Evolutionary conservation across 306 rosid species (phyloP).

Genomic region (Sesbania bispinosa): DNA sequence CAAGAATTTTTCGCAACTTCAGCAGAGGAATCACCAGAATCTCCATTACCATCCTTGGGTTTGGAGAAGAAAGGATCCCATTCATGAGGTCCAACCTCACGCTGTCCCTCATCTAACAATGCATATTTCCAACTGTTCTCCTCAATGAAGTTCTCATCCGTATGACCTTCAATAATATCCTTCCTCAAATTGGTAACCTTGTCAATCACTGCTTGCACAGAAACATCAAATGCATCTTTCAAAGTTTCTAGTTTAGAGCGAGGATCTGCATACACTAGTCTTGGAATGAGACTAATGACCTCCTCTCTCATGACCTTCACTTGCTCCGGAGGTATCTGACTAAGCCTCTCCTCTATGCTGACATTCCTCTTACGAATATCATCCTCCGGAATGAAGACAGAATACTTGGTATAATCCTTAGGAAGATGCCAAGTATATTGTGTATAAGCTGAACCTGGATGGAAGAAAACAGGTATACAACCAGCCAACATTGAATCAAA

Average conservation of each 20-base stretch:
- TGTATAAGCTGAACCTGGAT: constrained; percentile 95
- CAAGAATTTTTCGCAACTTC: constrained; percentile 90
- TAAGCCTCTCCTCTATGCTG: constrained; percentile 78
- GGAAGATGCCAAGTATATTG: constrained; percentile 99
- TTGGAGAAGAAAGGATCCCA: constrained; percentile 99
- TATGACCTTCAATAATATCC: constrained; percentile 67
- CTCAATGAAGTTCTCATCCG: constrained; percentile 74
- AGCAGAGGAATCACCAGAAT: constrained; percentile 60
- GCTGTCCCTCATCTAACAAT: constrained; percentile 86
- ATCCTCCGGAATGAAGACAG: constrained; percentile 89
- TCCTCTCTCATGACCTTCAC: constrained; percentile 88
- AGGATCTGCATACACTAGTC: constrained; percentile 88
- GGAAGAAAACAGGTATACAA: constrained; percentile 96
- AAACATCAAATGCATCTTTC: constrained; percentile 89
- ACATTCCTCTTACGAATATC: constrained; percentile 72
- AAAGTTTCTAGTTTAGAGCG: constrained; percentile 76
- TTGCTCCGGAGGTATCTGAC: constrained; percentile 62
- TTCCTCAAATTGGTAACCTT: constrained; percentile 83
- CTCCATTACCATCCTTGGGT: constrained; percentile 76
- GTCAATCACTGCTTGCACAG: constrained; percentile 79
- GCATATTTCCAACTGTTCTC: constrained; percentile 98
- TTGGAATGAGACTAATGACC: constrained; percentile 86
- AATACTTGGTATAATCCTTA: constrained; percentile 67
- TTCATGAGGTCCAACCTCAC: constrained; percentile 86
- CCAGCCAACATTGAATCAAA: constrained; percentile 98